Base-by-base conservation (phyloP, 345 rosid genomes). In the Gossypium turneri region DNA sequence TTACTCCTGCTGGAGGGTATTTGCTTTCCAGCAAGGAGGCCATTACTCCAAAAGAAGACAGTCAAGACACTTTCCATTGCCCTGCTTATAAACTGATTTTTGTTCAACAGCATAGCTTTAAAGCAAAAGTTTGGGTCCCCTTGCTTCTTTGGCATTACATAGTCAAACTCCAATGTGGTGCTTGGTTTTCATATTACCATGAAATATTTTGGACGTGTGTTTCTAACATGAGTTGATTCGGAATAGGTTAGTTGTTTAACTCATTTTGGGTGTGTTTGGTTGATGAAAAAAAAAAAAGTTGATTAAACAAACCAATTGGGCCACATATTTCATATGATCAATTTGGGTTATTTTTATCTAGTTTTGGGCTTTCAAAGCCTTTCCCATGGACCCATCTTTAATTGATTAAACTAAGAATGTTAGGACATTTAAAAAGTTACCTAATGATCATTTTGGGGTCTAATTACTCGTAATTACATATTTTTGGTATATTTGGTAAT, bases 1-100 rank as follows among this genome's bases (percentile, higher is more conserved):
- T 79, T 67, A 60, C 13, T 61, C 64, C 59, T 51, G 24, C 11
- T 25, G 58, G 61, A 43, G 2, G 10, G 41, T 34, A 52, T 56
- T 73, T 41, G 74, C 82, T 82, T 76, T 79, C 73, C 78, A 79
- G 77, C 78, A 58, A 73, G 59, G 72, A 76, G 75, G 74, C 29
- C 82, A 71, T 57, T 57, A 57, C 3, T 57, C 61, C 27, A 22
- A 57, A 57, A 57, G 7, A 22, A 10, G 61, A 57, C 61, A 20
- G 24, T 56, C 12, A 57, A 11, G 61, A 57, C 61, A 22, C 61
- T 57, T 57, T 50, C 58, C 57, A 15, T 48, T 34, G 72, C 72
- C 58, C 9, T 48, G 8, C 3, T 25, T 50, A 69, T 50, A 9
- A 68, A 25, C 58, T 15, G 22, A 51, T 50, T 67, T 34, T 6